Base-by-base conservation (phyloP, 2,329 filamentous ascomycete species). In the Verticillium longisporum region DNA sequence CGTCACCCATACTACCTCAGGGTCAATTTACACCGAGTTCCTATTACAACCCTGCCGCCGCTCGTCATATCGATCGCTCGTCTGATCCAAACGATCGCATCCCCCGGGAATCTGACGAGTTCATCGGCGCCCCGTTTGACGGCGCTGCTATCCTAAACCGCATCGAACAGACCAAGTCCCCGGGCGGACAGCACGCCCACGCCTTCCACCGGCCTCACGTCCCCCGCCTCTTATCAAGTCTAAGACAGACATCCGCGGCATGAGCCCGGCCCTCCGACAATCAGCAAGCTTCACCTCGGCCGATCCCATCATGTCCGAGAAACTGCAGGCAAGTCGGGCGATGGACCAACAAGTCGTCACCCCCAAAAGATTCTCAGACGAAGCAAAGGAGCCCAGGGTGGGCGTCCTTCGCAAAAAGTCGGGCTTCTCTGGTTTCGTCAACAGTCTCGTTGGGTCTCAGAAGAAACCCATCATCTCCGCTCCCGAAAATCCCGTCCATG, bases 381-480 rank as follows among this genome's bases (percentile, higher is more conserved):
- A 97, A 75, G 80, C 78, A 63, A 86, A 84, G 68, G 85, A 88
- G 60, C 75, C 82, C 54, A 89, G 86, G 70, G 78, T 80, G 15
- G 77, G 81, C 62, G 79, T 88, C 63, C 75, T 88, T 64, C 85
- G 91, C 70, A 96, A 96, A 79, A 96, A 96, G 79, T 90, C 90
- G 58, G 92, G 91, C 62, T 92, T 97, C 72, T 92, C 91, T 15
- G 91, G 88, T 67, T 92, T 96, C 70, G 88, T 97, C 80, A 94
- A 88, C 73, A 94, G 88, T 72, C 73, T 88, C 63, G 87, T 96
- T 62, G 90, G 91, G 66, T 94, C 92, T 38, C 92, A 91, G 59
- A 91, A 93, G 75, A 91, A 92, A 66, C 92, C 95, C 56, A 87
- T 94, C 74, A 99, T 99, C 69, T 98, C 95, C n/a, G 91, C 92